phyloP scores from a whole-genome alignment of 805 yeast species.

The Novakomyces olei region DNA sequence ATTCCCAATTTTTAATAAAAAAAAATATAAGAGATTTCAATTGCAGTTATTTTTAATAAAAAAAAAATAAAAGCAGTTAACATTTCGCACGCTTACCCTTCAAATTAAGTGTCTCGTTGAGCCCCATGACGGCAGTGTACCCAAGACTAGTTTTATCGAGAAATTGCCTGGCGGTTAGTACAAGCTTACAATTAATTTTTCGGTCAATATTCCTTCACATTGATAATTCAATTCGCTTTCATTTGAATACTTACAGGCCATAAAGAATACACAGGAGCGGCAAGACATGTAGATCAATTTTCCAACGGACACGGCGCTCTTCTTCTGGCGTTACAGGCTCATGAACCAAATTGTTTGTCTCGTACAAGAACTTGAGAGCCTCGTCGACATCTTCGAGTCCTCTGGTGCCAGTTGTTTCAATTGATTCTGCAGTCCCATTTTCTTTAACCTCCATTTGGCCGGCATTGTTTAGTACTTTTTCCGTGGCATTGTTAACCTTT shows the following conservation, averaged over 20 bases:
- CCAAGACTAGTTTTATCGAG: slow-evolving; percentile 38
- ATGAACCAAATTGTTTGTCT: not conserved
- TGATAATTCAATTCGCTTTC: slow-evolving; percentile 34
- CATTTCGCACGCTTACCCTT: slow-evolving; percentile 16
- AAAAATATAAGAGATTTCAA: slow-evolving; percentile 28
- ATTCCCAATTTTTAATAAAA: no score
- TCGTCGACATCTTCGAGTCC: slow-evolving; percentile 2
- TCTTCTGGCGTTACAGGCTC: not conserved
- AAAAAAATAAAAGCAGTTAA: slow-evolving; percentile 5
- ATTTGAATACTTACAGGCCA: no score
- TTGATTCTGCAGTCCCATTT: no score
- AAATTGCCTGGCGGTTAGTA: slow-evolving; percentile 30
- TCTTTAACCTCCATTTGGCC: no score
- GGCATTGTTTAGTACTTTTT: no score
- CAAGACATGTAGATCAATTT: slow-evolving; percentile 28
- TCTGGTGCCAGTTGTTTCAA: no score
- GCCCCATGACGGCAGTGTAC: slow-evolving; percentile 32
- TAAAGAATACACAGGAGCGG: slow-evolving; percentile 32
- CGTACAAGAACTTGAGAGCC: not conserved
- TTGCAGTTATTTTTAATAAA: slow-evolving; percentile 33
- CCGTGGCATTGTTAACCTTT: no score
- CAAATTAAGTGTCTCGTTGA: slow-evolving; percentile 25
- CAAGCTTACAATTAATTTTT: slow-evolving; percentile 28
- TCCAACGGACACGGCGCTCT: slow-evolving; percentile 12
- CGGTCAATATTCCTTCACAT: slow-evolving; percentile 28